These are phyloP conservation scores for Citrus unshiu DNA, from an alignment of 345 rosid species.

Conservation along the genomic window DNA sequence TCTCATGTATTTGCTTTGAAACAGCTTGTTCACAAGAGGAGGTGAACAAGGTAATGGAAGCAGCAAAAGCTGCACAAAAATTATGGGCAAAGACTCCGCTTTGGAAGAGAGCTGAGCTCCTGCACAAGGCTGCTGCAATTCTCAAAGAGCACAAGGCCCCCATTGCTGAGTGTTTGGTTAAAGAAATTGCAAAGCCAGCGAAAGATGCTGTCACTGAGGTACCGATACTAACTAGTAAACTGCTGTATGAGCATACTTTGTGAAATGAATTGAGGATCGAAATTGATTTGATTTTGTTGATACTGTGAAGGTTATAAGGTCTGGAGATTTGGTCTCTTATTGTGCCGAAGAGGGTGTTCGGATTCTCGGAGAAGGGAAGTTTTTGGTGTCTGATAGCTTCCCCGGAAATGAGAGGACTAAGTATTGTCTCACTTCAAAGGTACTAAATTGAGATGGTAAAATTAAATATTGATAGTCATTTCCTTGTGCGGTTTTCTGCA, in stretches of 20 bases:
- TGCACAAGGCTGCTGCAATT: conserved; percentile 91
- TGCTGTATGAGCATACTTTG: not conserved
- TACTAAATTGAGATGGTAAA: conserved; percentile 4
- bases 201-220: conserved; percentile 95
- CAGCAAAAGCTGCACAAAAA: conserved; percentile 80
- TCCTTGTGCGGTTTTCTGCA: not conserved
- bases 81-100: conserved; percentile 95
- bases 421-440: conserved; percentile 98
- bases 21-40: conserved; percentile 96
- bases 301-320: conserved; percentile 76
- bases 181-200: conserved; percentile 98
- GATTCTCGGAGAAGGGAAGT: conserved; percentile 90
- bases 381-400: conserved; percentile 92
- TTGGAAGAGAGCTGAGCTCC: conserved; percentile 98
- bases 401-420: conserved; percentile 97
- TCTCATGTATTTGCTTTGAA: conserved; percentile 1
- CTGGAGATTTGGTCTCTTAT: conserved; percentile 92
- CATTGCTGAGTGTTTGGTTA: conserved; percentile 84
- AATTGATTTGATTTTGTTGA: not conserved
- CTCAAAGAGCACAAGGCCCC: conserved; percentile 83
- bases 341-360: conserved; percentile 97
- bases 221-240: not conserved
- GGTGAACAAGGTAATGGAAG: conserved; percentile 86
- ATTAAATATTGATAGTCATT: not conserved
- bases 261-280: not conserved